Evolutionary conservation across 176 grass and related monocot species (phyloP), one percentile per base, ranked within the genome.

Genomic region (Triticum aestivum): DNA sequence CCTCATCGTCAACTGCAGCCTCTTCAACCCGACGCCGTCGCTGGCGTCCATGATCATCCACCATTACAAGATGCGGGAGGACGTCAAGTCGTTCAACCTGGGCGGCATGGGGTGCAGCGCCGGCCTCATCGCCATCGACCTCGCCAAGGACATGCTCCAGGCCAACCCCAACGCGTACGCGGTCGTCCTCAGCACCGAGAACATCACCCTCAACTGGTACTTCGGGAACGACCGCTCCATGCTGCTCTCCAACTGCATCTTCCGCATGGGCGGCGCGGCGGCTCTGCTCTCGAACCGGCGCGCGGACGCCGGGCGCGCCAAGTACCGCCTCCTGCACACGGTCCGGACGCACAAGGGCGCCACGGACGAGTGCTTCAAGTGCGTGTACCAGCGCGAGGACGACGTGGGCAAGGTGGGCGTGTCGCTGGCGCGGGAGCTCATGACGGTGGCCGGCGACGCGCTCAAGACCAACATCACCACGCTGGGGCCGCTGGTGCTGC

Each of bases 401-500:
- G 85, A 72, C 3, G 38, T 0, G 0, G 74, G 90, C 51, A 12
- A 72, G 85, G 82, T 92, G 11, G 93, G 93, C 21, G 93, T 94
- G 2, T 92, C 93, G 15, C 85, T 94, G 20, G 92, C 93, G 8
- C 33, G 87, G 59, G 93, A 94, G 90, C 90, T 94, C 73, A 94
- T 94, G 93, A 34, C 82, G 1, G 93, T 94, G 1, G 93, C 93
- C 62, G 90, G 93, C 11, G 90, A 94, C 82, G 90, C 93, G 62
- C 93, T 94, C 77, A 94, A 94, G 87, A 94, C 93, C 73, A 92
- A 94, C 87, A 94, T 94, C 87, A 92, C 93, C 29, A 94, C 93
- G 32, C 82, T 94, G 51, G 92, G 93, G 0, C 92, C 92, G 2
- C 85, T 94, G 47, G 93, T 94, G 2, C 87, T 94, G 3, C 93